These are phyloP conservation scores for Cladosporium sphaerospermum DNA, from an alignment of 2,329 filamentous ascomycete genomes.

Conservation along the genomic window DNA sequence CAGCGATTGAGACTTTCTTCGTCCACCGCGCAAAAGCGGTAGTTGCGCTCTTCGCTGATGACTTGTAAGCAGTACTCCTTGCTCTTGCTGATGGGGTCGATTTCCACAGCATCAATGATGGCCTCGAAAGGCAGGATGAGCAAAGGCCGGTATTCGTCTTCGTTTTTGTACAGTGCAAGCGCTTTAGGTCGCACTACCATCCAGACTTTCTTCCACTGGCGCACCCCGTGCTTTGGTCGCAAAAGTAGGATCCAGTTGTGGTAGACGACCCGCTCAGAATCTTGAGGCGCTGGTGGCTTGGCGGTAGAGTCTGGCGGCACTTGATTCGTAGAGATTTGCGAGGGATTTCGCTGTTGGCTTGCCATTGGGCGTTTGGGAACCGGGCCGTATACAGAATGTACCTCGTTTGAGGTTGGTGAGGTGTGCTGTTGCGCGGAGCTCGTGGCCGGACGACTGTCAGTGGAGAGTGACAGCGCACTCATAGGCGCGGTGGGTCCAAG, in stretches of 20 bases:
- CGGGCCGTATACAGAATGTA: slow-evolving; percentile 32
- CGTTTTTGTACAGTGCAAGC: slow-evolving; percentile 87
- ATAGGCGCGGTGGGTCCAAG: slow-evolving; percentile 25
- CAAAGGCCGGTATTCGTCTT: slow-evolving; percentile 78
- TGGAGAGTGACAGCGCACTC: slow-evolving; percentile 29
- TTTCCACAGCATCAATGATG: slow-evolving; percentile 86
- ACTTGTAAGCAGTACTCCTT: slow-evolving; percentile 86
- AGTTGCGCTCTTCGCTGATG: slow-evolving; percentile 77
- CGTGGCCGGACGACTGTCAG: slow-evolving; percentile 28
- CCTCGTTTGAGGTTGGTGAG: slow-evolving; percentile 18
- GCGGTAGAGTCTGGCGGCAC: slow-evolving; percentile 6
- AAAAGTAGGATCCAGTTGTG: slow-evolving; percentile 85
- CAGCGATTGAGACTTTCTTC: slow-evolving; percentile 80
- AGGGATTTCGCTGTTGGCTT: slow-evolving; percentile 46
- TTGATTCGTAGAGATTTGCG: slow-evolving; percentile 52
- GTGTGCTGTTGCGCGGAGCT: slow-evolving; percentile 19
- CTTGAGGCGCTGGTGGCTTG: slow-evolving; percentile 41
- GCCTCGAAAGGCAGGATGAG: slow-evolving; percentile 72
- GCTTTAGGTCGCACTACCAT: slow-evolving; percentile 80
- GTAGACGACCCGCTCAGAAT: slow-evolving; percentile 85
- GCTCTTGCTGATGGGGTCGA: slow-evolving; percentile 77
- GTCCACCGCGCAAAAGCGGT: slow-evolving; percentile 54
- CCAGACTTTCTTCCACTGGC: slow-evolving; percentile 94
- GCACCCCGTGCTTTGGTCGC: slow-evolving; percentile 73
- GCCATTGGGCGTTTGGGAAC: slow-evolving; percentile 19